These are phyloP conservation scores for Hypoxylon fragiforme DNA, from an alignment of 495 filamentous ascomycete species.

Conservation along the genomic window DNA sequence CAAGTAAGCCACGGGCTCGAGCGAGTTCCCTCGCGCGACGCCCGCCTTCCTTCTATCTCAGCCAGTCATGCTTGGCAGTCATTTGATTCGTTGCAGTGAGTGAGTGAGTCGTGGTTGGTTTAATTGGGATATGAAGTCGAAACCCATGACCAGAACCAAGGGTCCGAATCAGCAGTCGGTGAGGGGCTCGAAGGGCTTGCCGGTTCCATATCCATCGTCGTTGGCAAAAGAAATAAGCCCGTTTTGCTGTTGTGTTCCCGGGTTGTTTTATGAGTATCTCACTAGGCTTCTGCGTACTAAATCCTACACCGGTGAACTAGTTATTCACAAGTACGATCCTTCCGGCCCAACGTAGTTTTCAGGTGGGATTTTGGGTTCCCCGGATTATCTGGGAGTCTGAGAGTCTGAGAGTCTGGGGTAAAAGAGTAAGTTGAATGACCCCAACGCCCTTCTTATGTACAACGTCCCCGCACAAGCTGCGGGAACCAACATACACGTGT, in stretches of 20 bases:
- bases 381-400: neutral
- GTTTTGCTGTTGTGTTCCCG: too few species aligned
- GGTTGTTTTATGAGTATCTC: too few species aligned
- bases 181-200: slow-evolving; percentile 9
- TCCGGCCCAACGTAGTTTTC: neutral
- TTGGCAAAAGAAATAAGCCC: neutral
- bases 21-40: neutral
- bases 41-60: neutral
- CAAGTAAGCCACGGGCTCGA: neutral
- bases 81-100: neutral
- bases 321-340: too few species aligned
- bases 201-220: slow-evolving; percentile 16
- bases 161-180: slow-evolving; percentile 18
- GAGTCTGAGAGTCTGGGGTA: too few species aligned
- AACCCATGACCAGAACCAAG: slow-evolving; percentile 33
- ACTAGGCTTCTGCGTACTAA: too few species aligned
- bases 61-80: neutral
- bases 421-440: neutral
- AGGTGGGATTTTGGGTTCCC: neutral
- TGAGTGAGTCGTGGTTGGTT: neutral
- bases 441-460: slow-evolving; percentile 4
- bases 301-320: too few species aligned
- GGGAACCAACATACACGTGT: neutral
- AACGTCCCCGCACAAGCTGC: neutral
- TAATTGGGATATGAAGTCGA: slow-evolving; percentile 26